Evolutionary conservation across 257 asterid species (phyloP).

Genomic region (Catharanthus roseus): DNA sequence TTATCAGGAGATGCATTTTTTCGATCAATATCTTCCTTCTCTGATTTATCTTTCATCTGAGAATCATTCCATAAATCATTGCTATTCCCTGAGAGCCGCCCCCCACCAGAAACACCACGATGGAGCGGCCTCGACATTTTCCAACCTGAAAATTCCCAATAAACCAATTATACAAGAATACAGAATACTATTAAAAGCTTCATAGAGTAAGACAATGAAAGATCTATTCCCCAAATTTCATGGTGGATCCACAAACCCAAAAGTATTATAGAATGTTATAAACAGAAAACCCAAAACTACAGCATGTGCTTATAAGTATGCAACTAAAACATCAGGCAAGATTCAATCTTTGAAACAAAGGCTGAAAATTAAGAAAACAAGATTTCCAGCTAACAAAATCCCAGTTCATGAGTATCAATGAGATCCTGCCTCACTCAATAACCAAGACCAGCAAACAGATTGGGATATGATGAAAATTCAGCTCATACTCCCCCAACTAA

Average conservation of each 20-base stretch:
- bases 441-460: conserved; percentile 22
- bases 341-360: neutral
- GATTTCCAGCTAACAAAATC: neutral
- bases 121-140: conserved; percentile 88
- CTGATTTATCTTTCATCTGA: conserved; percentile 73
- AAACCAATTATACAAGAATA: conserved; percentile 20
- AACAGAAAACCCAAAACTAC: neutral
- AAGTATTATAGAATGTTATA: neutral
- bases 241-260: conserved; percentile 10
- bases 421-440: conserved; percentile 32
- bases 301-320: neutral
- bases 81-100: conserved; percentile 46
- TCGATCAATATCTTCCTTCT: conserved; percentile 67
- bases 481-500: conserved; percentile 9
- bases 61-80: conserved; percentile 68
- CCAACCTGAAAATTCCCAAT: conserved; percentile 41
- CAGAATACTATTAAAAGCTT: neutral
- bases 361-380: neutral
- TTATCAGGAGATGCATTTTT: conserved; percentile 37
- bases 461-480: conserved; percentile 25
- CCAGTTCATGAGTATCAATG: conserved; percentile 18
- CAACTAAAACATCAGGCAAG: neutral
- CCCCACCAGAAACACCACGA: conserved; percentile 71
- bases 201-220: conserved; percentile 4
- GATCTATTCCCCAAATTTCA: conserved; percentile 11